Evolutionary conservation across 2,329 filamentous ascomycete genomes (phyloP).

Genomic region (Kalaharituber pfeilii): DNA sequence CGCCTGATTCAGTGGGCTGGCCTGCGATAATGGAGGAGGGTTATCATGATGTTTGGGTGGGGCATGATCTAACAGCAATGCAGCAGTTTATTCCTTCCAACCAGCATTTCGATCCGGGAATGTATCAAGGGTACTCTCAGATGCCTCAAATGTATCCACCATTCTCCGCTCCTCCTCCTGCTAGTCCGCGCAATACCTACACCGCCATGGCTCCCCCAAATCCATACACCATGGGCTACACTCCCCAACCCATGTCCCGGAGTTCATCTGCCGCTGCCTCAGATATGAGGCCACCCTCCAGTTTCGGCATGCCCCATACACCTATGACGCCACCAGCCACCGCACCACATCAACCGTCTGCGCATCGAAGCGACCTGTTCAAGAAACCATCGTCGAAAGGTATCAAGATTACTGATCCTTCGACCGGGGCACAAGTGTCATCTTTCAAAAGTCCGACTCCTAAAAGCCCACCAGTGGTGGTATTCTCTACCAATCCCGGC

Average conservation of each 20-base stretch:
- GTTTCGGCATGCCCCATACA: constrained; percentile 25
- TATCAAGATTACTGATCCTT: constrained; percentile 19
- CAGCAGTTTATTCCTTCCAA: constrained; percentile 23
- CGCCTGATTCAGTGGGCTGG: constrained; percentile 26
- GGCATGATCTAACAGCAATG: constrained; percentile 18
- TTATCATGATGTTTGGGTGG: constrained; percentile 13
- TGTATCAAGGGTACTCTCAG: constrained; percentile 11
- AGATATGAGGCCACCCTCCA: constrained; percentile 42
- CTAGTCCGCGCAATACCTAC: constrained; percentile 16
- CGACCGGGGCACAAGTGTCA: constrained; percentile 11
- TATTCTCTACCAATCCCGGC: constrained; percentile 39
- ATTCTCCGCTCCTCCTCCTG: neutral
- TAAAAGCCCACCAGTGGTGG: constrained; percentile 40
- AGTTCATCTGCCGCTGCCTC: constrained; percentile 62
- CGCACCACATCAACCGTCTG: constrained; percentile 21
- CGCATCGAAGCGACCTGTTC: constrained; percentile 38
- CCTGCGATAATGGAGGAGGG: constrained; percentile 22
- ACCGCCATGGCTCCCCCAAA: constrained; percentile 10
- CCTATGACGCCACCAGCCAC: constrained; percentile 35
- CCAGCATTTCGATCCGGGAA: constrained; percentile 7
- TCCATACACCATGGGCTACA: constrained; percentile 4
- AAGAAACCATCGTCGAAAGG: constrained; percentile 35
- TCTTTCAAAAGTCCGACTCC: constrained; percentile 26
- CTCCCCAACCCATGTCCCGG: constrained; percentile 48
- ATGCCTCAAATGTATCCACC: constrained; percentile 8